Conservation (phyloP, 2,329 filamentous ascomycete genomes). For the Monosporascus cannonballus region DNA sequence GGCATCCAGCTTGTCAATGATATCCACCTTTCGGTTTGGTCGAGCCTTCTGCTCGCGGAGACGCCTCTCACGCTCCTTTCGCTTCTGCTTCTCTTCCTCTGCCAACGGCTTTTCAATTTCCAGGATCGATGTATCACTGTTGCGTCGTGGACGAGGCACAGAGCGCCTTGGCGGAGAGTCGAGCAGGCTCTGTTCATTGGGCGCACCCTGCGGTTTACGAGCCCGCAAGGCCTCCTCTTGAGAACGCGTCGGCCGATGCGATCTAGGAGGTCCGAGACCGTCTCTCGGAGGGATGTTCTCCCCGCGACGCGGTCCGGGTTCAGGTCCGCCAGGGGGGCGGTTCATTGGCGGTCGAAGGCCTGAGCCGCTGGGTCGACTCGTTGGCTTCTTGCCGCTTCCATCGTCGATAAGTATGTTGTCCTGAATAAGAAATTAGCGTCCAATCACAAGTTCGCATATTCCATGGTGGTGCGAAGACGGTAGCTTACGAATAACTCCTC, state of each 20-base stretch:
- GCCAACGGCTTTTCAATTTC: slow-evolving; percentile 54
- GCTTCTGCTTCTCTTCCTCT: slow-evolving; percentile 52
- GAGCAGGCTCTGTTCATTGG: slow-evolving; percentile 28
- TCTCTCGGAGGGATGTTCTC: slow-evolving; percentile 45
- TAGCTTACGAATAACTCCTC: slow-evolving; percentile 73
- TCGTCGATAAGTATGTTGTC: slow-evolving; percentile 64
- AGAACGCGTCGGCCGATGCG: slow-evolving; percentile 59
- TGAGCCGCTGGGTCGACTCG: slow-evolving; percentile 19
- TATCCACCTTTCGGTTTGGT: slow-evolving; percentile 58
- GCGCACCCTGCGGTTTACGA: slow-evolving; percentile 32
- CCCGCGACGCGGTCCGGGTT: slow-evolving; percentile 31
- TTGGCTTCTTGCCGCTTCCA: slow-evolving; percentile 29
- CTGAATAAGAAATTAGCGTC: slow-evolving; percentile 39
- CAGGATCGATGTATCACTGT: slow-evolving; percentile 72
- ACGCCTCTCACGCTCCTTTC: slow-evolving; percentile 46
- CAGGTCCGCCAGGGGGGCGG: slow-evolving; percentile 33
- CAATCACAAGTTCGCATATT: slow-evolving; percentile 7
- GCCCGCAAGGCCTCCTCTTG: slow-evolving; percentile 57
- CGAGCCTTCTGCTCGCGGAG: slow-evolving; percentile 44
- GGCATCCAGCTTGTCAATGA: slow-evolving; percentile 95
- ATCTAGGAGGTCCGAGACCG: slow-evolving; percentile 35
- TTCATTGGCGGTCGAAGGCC: slow-evolving; percentile 25
- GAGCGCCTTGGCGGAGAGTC: slow-evolving; percentile 31
- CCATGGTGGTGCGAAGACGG: slow-evolving; percentile 1
- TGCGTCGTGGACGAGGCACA: slow-evolving; percentile 57